Base-by-base conservation (phyloP, 2,329 filamentous ascomycete species). In the Elsinoe batatas region DNA sequence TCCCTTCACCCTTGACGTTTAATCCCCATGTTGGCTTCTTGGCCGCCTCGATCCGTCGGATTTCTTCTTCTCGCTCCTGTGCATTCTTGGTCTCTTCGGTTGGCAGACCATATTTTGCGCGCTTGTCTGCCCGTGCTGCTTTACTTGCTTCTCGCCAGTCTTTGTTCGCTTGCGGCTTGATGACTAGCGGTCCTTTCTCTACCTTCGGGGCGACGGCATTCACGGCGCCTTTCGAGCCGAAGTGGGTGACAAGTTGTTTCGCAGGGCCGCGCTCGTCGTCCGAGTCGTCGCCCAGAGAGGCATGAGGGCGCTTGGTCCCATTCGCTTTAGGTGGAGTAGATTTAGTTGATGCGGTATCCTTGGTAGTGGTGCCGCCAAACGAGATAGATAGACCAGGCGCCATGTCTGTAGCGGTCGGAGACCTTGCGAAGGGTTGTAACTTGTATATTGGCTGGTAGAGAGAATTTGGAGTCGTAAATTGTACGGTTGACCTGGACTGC, bases 181-280 rank as follows among this genome's bases (percentile, higher is more conserved):
- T 88, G 15, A 87, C 72, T 43, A 81, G 72, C 6, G 74, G 73
- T 22, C 62, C 75, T 62, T 68, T 58, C 42, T 72, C 67, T 35
- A 66, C 62, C 56, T 65, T 64, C 44, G 62, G 58, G 17, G 63
- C 65, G 26, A 68, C 68, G 57, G 68, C 69, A 54, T 72, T 69
- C 54, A 79, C 67, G 11, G 76, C 79, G 30, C 79, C 72, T 61
- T 78, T 76, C 22, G 71, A 72, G 65, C 81, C 78, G 64, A 80
- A 82, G 26, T 78, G 78, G 5, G 76, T 75, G 20, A 82, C 78
- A 51, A 69, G 70, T 61, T 80, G 72, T 3, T 62, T 64, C 7
- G 68, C 61, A 33, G 67, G 76, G 58, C 81, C 78, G n/a, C 83
- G 81, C 54, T 87, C 83, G 53, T 85, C 83, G 38, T 73, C 74